Percentiles rank a stretch among this genome's conserved stretches.
Conservation (phyloP, 306 rosid species). For the Arachis stenosperma region DNA sequence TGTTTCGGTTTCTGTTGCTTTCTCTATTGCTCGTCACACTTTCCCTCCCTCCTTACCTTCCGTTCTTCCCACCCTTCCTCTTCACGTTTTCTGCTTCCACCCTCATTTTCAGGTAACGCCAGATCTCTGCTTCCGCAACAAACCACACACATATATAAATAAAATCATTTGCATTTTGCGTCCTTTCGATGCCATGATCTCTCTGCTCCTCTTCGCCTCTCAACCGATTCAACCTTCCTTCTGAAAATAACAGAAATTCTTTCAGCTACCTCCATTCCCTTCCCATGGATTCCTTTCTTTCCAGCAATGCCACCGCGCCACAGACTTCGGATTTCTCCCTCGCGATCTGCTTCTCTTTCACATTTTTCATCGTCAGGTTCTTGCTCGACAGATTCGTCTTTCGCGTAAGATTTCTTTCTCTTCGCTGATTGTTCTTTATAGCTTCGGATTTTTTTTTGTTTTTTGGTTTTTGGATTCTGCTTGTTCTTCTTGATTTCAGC, state of each 20-base stretch:
- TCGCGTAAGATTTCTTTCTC: conserved; percentile 59
- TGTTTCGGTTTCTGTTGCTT: conserved; percentile 19
- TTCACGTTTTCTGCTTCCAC: conserved; percentile 5
- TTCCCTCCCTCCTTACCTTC: conserved; percentile 17
- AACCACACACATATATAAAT: neutral
- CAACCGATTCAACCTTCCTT: conserved; percentile 41
- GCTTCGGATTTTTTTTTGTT: too few species aligned
- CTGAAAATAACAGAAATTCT: neutral
- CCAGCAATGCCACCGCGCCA: conserved; percentile 46
- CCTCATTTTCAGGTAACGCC: conserved; percentile 36
- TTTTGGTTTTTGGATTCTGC: conserved; percentile 19
- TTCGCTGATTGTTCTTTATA: neutral
- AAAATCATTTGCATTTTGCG: neutral
- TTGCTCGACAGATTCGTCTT: conserved; percentile 75
- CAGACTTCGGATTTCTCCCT: conserved; percentile 56
- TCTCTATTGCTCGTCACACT: neutral
- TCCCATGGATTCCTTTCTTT: conserved; percentile 62
- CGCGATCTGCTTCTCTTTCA: conserved; percentile 67
- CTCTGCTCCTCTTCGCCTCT: neutral
- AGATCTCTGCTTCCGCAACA: conserved; percentile 38
- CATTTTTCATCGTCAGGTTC: conserved; percentile 58
- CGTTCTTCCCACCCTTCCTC: conserved; percentile 16
- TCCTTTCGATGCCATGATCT: conserved; percentile 33
- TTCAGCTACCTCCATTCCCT: neutral
- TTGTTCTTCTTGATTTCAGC: conserved; percentile 5